Percentiles rank a stretch among this genome's conserved stretches.
Conservation (phyloP, 2,329 filamentous ascomycete species). For the Cercospora berteroae region DNA sequence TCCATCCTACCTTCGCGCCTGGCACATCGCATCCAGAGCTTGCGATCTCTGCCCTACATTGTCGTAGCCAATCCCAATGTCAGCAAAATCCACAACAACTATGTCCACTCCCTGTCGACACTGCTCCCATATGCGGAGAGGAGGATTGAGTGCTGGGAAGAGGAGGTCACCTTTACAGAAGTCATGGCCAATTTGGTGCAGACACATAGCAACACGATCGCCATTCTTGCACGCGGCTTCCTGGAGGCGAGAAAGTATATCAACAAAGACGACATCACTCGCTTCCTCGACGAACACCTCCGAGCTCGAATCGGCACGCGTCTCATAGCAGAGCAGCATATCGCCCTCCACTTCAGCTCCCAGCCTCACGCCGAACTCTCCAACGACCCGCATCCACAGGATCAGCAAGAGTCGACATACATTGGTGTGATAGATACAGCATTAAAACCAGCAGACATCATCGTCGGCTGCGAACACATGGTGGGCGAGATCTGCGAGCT, state of each 20-base stretch:
- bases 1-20: slow-evolving; percentile 87
- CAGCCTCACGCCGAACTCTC: slow-evolving; percentile 65
- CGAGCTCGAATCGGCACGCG: slow-evolving; percentile 91
- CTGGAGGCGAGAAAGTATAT: slow-evolving; percentile 93
- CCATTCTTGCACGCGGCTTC: slow-evolving; percentile 86
- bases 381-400: slow-evolving; percentile 36
- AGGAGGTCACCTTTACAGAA: slow-evolving; percentile 87
- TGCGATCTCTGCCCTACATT: slow-evolving; percentile 93
- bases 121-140: slow-evolving; percentile 78
- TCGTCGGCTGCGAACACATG: slow-evolving; percentile 81
- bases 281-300: slow-evolving; percentile 89
- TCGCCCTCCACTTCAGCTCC: slow-evolving; percentile 76
- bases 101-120: slow-evolving; percentile 87
- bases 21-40: slow-evolving; percentile 86
- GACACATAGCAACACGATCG: slow-evolving; percentile 92
- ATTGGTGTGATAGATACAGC: slow-evolving; percentile 95
- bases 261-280: slow-evolving; percentile 74
- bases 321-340: slow-evolving; percentile 93
- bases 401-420: slow-evolving; percentile 55
- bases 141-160: slow-evolving; percentile 72
- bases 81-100: slow-evolving; percentile 91
- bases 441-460: slow-evolving; percentile 74
- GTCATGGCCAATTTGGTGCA: slow-evolving; percentile 93
- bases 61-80: slow-evolving; percentile 98
- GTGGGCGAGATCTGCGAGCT: slow-evolving; percentile 96